Evolutionary conservation across 208 protist species (phyloP), one percentile per base, ranked within the genome.

Genomic region (Leishmania turanica): DNA sequence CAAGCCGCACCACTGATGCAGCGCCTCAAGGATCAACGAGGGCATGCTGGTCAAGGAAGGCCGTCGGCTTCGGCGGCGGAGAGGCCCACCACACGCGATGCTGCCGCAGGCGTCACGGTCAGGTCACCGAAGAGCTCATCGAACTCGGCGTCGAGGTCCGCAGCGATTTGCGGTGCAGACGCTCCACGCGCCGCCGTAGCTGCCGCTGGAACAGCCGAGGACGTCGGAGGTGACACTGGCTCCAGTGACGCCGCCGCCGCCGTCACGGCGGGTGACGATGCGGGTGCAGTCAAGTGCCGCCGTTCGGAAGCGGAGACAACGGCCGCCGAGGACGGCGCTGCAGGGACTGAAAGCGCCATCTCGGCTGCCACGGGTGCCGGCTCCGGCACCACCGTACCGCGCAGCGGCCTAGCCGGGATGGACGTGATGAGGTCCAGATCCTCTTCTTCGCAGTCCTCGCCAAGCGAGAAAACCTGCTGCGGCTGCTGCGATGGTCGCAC

Each of bases 341-440:
- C 58, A 45, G 60, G 5, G 19, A 37, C 60, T 27, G 75, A 34
- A 21, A 37, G n/a, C 11, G 24, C 27, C 69, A 37, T 37, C 45
- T 73, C 45, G 69, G 2, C 27, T 54, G 45, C 40, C 2, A 42
- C 7, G 9, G 13, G n/a, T n/a, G 74, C n/a, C 9, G 58, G 17
- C 8, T 84, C 79, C 31, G 42, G 49, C 42, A 88, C 65, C 19
- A 84, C 84, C 0, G 56, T 75, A 5, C 78, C 81, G 8, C 69
- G 77, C 70, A 81, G 65, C 58, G 78, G 78, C 4, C 64, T 69
- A 19, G 74, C 60, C 0, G 89, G 85, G 24, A 94, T 89, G 34
- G 56, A 88, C 49, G 86, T 93, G 76, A 96, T 96, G 73, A 96
- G 89, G 72, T 88, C 90, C 65, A 95, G 82, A 80, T 95, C 93